phyloP scores from a whole-genome alignment of 176 grass and related monocot genomes.

The Dendrocalamus sinicus region DNA sequence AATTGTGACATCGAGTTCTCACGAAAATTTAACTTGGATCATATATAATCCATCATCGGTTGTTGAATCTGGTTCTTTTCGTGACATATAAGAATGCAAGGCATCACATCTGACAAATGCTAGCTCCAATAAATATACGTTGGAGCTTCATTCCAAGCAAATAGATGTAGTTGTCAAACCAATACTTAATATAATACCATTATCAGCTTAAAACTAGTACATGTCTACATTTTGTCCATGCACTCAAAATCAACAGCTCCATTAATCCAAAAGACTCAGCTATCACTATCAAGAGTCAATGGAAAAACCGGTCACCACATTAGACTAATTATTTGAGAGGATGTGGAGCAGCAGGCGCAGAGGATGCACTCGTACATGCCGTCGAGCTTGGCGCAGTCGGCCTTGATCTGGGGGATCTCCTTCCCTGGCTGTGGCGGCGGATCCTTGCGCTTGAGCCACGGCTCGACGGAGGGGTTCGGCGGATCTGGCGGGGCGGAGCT shows the following conservation, averaged over 20 bases:
- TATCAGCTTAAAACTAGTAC: too few relatives aligned
- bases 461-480: too few relatives aligned
- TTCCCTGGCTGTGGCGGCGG: constrained; percentile 52
- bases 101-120: background rate
- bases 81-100: constrained; percentile 15
- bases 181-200: too few relatives aligned
- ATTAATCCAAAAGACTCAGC: too few relatives aligned
- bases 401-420: constrained; percentile 75
- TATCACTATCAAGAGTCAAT: too few relatives aligned
- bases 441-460: constrained; percentile 91
- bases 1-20: constrained; percentile 17
- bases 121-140: background rate
- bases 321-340: too few relatives aligned
- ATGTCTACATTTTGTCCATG: too few relatives aligned
- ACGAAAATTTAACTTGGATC: background rate
- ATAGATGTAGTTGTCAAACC: too few relatives aligned
- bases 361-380: constrained; percentile 99
- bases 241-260: too few relatives aligned
- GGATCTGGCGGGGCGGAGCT: too few relatives aligned
- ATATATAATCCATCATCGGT: constrained; percentile 11
- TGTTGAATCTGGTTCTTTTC: constrained; percentile 8
- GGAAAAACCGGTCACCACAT: too few relatives aligned
- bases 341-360: constrained; percentile 88
- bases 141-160: background rate
- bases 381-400: constrained; percentile 82